phyloP scores from a whole-genome alignment of 2,329 filamentous ascomycete genomes.

The Chaetomium sp. region DNA sequence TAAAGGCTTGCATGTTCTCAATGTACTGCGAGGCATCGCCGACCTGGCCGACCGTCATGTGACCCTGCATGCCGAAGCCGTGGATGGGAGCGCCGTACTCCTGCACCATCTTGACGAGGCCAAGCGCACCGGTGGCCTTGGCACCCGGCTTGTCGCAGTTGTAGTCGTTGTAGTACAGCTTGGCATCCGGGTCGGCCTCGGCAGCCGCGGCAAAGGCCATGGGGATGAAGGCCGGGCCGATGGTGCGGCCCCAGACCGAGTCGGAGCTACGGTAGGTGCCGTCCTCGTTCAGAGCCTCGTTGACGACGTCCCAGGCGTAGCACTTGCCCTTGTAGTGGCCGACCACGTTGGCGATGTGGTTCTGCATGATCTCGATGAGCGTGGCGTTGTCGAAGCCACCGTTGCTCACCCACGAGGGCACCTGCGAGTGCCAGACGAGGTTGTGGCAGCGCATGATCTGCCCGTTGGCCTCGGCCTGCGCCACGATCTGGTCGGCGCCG shows the following conservation, averaged over 20 bases:
- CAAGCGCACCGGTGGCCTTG: neutral
- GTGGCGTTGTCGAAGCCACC: slow-evolving; percentile 40
- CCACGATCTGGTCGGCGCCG: slow-evolving; percentile 39
- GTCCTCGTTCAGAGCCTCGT: slow-evolving; percentile 50
- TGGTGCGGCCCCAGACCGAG: slow-evolving; percentile 41
- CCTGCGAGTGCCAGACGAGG: slow-evolving; percentile 39
- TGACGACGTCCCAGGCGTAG: slow-evolving; percentile 51
- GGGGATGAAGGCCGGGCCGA: slow-evolving; percentile 46
- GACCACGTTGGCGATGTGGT: slow-evolving; percentile 44
- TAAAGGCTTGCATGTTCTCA: neutral
- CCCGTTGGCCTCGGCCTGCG: slow-evolving; percentile 35
- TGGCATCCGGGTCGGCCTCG: slow-evolving; percentile 41
- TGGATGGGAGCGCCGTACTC: neutral
- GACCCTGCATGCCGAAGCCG: neutral
- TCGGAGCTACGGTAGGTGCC: slow-evolving; percentile 36
- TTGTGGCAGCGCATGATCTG: slow-evolving; percentile 49
- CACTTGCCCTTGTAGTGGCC: slow-evolving; percentile 42
- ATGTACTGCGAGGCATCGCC: neutral
- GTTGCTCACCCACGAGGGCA: slow-evolving; percentile 49
- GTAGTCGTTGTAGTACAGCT: slow-evolving; percentile 24
- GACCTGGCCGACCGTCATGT: neutral
- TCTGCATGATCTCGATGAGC: slow-evolving; percentile 43
- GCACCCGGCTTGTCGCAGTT: neutral
- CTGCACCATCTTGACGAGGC: neutral
- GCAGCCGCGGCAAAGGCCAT: slow-evolving; percentile 45